Conservation (phyloP, 1,284 basidiomycete species). For the Afroboletus lepidellus region DNA sequence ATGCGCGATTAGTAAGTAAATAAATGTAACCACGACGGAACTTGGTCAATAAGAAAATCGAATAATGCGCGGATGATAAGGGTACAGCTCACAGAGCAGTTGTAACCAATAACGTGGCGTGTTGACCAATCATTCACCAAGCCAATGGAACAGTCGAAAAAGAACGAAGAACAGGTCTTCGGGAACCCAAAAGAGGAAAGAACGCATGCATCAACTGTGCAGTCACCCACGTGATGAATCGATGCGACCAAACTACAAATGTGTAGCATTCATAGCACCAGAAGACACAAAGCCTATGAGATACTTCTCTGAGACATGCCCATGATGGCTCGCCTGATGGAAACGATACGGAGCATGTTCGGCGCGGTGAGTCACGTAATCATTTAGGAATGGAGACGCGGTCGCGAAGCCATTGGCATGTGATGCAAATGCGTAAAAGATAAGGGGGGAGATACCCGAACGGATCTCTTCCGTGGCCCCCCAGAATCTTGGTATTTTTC, state of each 20-base stretch:
- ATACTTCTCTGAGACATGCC: not conserved
- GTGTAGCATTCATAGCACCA: not conserved
- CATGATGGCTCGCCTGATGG: not conserved
- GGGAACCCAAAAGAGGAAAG: not conserved
- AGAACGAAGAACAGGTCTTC: not conserved
- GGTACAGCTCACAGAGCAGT: not conserved
- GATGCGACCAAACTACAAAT: not conserved
- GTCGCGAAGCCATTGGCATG: not conserved
- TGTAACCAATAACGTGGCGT: not conserved
- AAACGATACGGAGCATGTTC: not conserved
- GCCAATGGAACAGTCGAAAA: not conserved
- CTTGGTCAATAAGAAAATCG: not conserved
- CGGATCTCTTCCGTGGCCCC: constrained; percentile 29
- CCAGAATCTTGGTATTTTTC: not conserved
- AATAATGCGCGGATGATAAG: not conserved
- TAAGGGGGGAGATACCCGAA: constrained; percentile 10
- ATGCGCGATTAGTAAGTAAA: constrained; percentile 1
- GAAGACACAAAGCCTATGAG: not conserved
- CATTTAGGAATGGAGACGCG: not conserved
- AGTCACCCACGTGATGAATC: not conserved
- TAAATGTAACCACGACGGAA: not conserved
- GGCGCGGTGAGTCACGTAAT: not conserved
- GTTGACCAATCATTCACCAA: not conserved
- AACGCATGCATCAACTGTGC: not conserved
- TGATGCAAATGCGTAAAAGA: constrained; percentile 3